Percentiles rank a stretch among this genome's conserved stretches.
phyloP scores from a whole-genome alignment of 495 filamentous ascomycete species.

The Trichoderma erinaceum region DNA sequence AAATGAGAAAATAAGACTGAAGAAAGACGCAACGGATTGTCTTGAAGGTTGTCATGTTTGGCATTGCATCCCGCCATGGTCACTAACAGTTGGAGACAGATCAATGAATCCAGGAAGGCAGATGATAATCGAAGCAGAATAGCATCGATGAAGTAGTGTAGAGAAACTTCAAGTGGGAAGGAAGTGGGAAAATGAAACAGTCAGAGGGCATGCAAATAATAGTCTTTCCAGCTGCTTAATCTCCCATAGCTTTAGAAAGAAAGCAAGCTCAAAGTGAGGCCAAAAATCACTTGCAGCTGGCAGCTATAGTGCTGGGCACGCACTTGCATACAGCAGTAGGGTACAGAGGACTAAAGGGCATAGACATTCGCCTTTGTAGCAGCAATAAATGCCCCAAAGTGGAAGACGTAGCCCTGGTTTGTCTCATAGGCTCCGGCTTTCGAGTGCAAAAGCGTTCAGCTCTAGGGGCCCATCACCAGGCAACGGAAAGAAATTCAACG shows the following conservation, averaged over 20 bases:
- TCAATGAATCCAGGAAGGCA: background rate
- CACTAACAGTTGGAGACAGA: background rate
- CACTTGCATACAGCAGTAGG: background rate
- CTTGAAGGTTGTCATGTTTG: conserved; percentile 18
- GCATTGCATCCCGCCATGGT: conserved; percentile 14
- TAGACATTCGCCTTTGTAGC: background rate
- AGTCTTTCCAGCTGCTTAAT: conserved; percentile 14
- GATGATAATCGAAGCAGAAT: background rate
- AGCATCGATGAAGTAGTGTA: background rate
- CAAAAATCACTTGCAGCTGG: background rate
- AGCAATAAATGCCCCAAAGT: background rate
- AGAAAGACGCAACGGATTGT: conserved; percentile 16
- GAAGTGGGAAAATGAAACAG: too few species aligned
- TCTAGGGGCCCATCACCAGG: background rate
- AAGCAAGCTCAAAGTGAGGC: background rate
- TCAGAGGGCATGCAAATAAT: too few species aligned
- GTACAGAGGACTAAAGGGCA: background rate
- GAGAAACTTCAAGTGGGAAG: background rate
- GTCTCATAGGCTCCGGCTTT: background rate
- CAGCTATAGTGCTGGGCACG: background rate
- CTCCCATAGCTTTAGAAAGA: background rate
- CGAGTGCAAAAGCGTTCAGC: background rate
- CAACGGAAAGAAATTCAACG: background rate
- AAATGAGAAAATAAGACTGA: background rate
- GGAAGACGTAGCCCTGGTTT: background rate